phyloP scores from a whole-genome alignment of 108 stramenopile genomes.

The Cylindrotheca closterium region DNA sequence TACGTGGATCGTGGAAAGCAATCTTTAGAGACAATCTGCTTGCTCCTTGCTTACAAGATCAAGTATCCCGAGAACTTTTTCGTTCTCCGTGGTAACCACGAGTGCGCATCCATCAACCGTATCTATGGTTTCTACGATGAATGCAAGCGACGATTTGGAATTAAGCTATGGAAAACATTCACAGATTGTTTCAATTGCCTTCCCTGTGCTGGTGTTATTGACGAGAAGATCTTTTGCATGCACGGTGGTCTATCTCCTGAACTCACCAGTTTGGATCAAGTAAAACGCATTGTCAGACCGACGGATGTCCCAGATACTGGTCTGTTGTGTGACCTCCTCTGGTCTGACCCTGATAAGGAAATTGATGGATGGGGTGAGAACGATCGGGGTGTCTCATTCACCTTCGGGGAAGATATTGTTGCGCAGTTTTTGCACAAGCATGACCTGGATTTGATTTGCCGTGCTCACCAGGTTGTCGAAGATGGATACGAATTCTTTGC shows the following conservation, averaged over 20 bases:
- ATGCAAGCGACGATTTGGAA: slow-evolving; percentile 95
- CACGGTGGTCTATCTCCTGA: slow-evolving; percentile 98
- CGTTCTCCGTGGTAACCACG: slow-evolving; percentile 98
- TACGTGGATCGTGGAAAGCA: slow-evolving; percentile 99
- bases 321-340: slow-evolving; percentile 97
- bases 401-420: slow-evolving; percentile 99
- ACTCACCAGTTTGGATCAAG: slow-evolving; percentile 95
- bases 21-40: slow-evolving; percentile 95
- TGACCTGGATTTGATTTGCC: slow-evolving; percentile 98
- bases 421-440: slow-evolving; percentile 96
- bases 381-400: slow-evolving; percentile 99
- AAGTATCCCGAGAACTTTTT: slow-evolving; percentile 99
- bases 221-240: slow-evolving; percentile 99
- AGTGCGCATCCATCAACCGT: slow-evolving; percentile 98
- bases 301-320: slow-evolving; percentile 99
- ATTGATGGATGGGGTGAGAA: slow-evolving; percentile 99
- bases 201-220: slow-evolving; percentile 98
- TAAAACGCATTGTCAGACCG: slow-evolving; percentile 94
- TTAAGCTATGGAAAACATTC: slow-evolving; percentile 99
- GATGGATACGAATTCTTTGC: slow-evolving; percentile 99
- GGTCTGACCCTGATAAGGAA: slow-evolving; percentile 99
- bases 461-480: slow-evolving; percentile 99
- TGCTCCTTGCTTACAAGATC: slow-evolving; percentile 98
- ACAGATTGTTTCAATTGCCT: slow-evolving; percentile 99
- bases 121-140: slow-evolving; percentile 99